A percentile compares a stretch with the other conserved stretches of the same genome.
phyloP scores from a whole-genome alignment of 1,284 basidiomycete genomes.

The Cystobasidiaceae sp. region DNA sequence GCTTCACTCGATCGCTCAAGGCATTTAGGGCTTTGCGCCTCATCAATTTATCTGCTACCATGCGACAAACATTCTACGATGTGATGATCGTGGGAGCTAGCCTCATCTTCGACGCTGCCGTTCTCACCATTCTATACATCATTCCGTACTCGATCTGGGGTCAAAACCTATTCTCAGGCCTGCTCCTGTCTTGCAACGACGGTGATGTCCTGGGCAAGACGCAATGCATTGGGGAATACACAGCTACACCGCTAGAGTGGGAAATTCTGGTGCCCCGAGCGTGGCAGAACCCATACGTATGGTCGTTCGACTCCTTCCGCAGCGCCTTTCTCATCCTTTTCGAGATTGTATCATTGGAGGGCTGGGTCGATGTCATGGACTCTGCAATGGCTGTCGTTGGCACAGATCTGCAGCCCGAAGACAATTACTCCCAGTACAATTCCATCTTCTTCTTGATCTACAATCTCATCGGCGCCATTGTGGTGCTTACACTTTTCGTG shows the following conservation, averaged over 20 bases:
- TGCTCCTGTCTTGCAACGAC: slow-evolving; percentile 84
- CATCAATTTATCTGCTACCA: slow-evolving; percentile 79
- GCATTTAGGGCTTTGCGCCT: slow-evolving; percentile 82
- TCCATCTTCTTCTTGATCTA: slow-evolving; percentile 91
- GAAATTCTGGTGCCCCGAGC: slow-evolving; percentile 69
- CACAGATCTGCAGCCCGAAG: slow-evolving; percentile 61
- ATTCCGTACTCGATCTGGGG: slow-evolving; percentile 98
- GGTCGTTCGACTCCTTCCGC: slow-evolving; percentile 86
- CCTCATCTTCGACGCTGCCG: slow-evolving; percentile 81
- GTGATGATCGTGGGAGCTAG: slow-evolving; percentile 80
- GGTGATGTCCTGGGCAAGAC: slow-evolving; percentile 54
- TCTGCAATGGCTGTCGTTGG: slow-evolving; percentile 76
- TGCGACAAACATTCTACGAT: slow-evolving; percentile 87
- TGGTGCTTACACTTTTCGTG: slow-evolving; percentile 57
- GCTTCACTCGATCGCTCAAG: slow-evolving; percentile 79
- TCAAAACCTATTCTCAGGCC: slow-evolving; percentile 83
- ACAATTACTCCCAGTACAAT: slow-evolving; percentile 69
- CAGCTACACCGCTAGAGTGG: slow-evolving; percentile 53
- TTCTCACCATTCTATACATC: slow-evolving; percentile 88
- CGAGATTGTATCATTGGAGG: slow-evolving; percentile 90
- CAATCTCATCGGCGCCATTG: slow-evolving; percentile 83
- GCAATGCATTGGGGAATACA: slow-evolving; percentile 73
- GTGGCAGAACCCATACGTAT: slow-evolving; percentile 84
- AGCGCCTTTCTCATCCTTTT: slow-evolving; percentile 85
- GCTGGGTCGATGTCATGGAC: slow-evolving; percentile 89